Base-by-base conservation (phyloP, 495 filamentous ascomycete genomes). In the Rhizodiscina lignyota region DNA sequence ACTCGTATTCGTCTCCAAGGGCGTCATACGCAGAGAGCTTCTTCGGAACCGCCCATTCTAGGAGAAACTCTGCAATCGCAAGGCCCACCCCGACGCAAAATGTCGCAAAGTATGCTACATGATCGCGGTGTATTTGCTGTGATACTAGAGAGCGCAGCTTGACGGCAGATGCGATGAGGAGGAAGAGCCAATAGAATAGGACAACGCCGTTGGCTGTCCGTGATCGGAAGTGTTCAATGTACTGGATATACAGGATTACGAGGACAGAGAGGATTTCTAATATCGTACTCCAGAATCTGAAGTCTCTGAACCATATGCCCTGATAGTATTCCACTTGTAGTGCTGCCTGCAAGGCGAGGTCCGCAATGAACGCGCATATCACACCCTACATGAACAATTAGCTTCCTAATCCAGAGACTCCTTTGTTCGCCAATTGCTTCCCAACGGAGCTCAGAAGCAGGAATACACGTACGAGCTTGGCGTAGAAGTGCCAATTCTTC, bases 401-500 rank as follows among this genome's bases (percentile, higher is more conserved):
- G 26, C 24, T 15, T 18, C 12, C 18, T 19, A 17, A 8, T 35
- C 12, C 24, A n/a, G 17, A 32, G 13, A 4, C 21, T 18, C 6
- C 21, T 22, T 37, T 31, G 16, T 17, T 23, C 34, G 34, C 19
- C 16, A n/a, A n/a, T n/a, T n/a, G n/a, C n/a, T n/a, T n/a, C n/a
- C n/a, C n/a, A n/a, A 35, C 21, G 32, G 10, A n/a, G 15, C 6
- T 30, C 8, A 21, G 21, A 35, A 15, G n/a, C n/a, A n/a, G n/a
- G n/a, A n/a, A n/a, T 32, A 12, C 26, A 60, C 78, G 42, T 50
- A 89, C 81, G 65, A 94, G 64, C 53, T 96, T 96, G 10, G 72
- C 62, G 63, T 83, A 94, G 54, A 94, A 96, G 53, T 91, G 87
- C 86, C 85, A 94, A 55, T 94, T 78, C 61, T 83, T 89, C 21